Percentiles rank a stretch among this genome's conserved stretches.
phyloP scores from a whole-genome alignment of 257 asterid species.

The Solanum appendiculatum region DNA sequence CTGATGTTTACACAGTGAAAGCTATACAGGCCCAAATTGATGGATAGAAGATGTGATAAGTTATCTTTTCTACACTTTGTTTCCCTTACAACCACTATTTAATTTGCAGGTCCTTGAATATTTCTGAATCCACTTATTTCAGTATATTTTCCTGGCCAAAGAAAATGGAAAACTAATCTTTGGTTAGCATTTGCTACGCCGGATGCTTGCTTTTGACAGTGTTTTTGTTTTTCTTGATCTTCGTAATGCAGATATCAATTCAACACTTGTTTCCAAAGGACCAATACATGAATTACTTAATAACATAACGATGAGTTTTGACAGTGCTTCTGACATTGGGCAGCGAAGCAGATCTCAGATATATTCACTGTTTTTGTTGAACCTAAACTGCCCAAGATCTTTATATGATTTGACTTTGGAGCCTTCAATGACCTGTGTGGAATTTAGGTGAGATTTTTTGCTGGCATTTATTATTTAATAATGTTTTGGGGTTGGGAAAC shows the following conservation, averaged over 20 bases:
- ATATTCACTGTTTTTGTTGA: background rate
- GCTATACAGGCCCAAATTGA: background rate
- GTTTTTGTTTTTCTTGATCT: background rate
- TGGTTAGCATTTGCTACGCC: background rate
- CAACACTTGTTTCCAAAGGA: too few relatives aligned
- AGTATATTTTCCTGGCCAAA: too few relatives aligned
- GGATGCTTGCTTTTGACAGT: background rate
- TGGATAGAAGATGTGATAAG: background rate
- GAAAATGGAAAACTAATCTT: too few relatives aligned
- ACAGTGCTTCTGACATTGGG: background rate
- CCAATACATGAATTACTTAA: background rate
- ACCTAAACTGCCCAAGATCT: constrained; percentile 68
- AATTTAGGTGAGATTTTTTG: constrained; percentile 53
- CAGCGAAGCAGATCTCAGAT: background rate
- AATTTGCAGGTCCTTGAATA: too few relatives aligned
- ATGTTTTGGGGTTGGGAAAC: background rate
- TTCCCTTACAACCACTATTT: too few relatives aligned
- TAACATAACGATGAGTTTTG: too few relatives aligned
- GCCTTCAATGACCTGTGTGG: constrained; percentile 56
- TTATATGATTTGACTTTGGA: constrained; percentile 60
- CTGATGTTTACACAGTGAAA: constrained; percentile 30
- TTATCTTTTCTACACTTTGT: background rate
- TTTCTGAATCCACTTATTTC: too few relatives aligned
- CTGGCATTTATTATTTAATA: background rate
- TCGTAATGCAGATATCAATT: background rate